Evolutionary conservation across 768 basidiomycete species (phyloP).

Genomic region (Lentinula edodes): DNA sequence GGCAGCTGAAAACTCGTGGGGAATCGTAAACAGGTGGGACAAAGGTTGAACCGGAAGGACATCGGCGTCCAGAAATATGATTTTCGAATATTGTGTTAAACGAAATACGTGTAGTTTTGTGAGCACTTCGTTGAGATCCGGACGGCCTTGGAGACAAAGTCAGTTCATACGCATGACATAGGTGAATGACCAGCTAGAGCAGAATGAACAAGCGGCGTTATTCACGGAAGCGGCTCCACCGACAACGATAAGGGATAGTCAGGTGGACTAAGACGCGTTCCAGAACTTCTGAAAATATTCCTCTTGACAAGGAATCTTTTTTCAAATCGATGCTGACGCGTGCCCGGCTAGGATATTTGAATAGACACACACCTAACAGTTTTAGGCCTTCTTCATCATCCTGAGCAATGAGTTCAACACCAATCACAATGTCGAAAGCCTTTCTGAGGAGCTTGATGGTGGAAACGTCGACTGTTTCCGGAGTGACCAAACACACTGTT

Average conservation of each 20-base stretch:
- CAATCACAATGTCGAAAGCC: conserved; percentile 81
- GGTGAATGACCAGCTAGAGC: conserved; percentile 4
- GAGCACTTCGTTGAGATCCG: conserved; percentile 87
- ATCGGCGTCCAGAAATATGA: conserved; percentile 91
- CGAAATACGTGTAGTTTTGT: conserved; percentile 97
- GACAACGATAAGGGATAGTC: conserved; percentile 2
- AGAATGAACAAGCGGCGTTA: conserved; percentile 9
- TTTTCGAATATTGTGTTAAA: conserved; percentile 76
- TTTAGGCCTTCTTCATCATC: conserved; percentile 60
- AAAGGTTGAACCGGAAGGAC: conserved; percentile 84
- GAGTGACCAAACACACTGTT: conserved; percentile 89
- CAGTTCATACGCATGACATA: not conserved
- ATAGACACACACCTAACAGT: conserved; percentile 68
- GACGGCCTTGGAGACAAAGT: conserved; percentile 62
- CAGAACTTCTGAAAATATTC: not conserved
- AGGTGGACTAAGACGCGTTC: conserved; percentile 12
- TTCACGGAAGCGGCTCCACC: conserved; percentile 1
- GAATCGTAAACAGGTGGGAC: conserved; percentile 83
- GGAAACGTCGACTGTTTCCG: conserved; percentile 83
- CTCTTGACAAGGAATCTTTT: conserved; percentile 7
- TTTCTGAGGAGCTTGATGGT: conserved; percentile 74
- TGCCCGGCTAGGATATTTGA: not conserved
- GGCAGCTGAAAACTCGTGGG: conserved; percentile 84
- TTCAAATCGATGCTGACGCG: conserved; percentile 16
- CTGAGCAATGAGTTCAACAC: conserved; percentile 84